Evolutionary conservation across 2,329 filamentous ascomycete genomes (phyloP), one percentile per base, ranked within the genome.

Genomic region (Aspergillus fructus): DNA sequence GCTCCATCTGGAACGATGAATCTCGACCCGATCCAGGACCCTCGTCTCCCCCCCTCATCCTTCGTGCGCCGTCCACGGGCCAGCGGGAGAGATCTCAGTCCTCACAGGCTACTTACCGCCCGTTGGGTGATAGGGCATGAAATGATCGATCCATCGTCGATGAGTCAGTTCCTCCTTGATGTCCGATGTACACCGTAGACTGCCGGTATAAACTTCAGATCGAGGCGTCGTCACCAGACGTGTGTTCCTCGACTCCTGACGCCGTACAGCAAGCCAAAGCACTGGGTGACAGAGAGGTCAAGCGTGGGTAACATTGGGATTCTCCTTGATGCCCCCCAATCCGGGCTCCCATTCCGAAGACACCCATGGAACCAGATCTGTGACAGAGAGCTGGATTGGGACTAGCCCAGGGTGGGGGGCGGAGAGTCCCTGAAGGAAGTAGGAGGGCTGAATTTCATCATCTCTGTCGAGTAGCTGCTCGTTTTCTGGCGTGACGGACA

Each of bases 281-380:
- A 24, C 24, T 24, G 24, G 24, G 24, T 24, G 5, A 7, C 23
- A n/a, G 27, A n/a, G 19, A 54, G 39, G 21, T 37, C 6, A 5
- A 37, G 15, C 34, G 34, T 37, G 34, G 12, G 34, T 37, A 37
- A 37, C 34, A 37, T 49, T 49, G 48, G 12, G 48, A 49, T 49
- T 24, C 48, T 50, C 59, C 43, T 53, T 48, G 43, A 40, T 11
- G 33, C 47, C 37, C 55, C 55, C 43, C 53, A 57, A 56, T 50
- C 37, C 58, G 59, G 62, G 50, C 55, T 52, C 43, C 52, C 59
- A 52, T 58, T 42, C 48, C 54, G 46, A 39, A 48, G 23, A 27
- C 52, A 54, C 53, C 62, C 60, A 56, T 62, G 62, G 62, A 58
- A 59, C 56, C 55, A 49, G 47, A 53, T 55, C 56, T 59, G 60